These are phyloP conservation scores for Colletotrichum spaethianum DNA, from an alignment of 2,329 filamentous ascomycete genomes.

Conservation along the genomic window DNA sequence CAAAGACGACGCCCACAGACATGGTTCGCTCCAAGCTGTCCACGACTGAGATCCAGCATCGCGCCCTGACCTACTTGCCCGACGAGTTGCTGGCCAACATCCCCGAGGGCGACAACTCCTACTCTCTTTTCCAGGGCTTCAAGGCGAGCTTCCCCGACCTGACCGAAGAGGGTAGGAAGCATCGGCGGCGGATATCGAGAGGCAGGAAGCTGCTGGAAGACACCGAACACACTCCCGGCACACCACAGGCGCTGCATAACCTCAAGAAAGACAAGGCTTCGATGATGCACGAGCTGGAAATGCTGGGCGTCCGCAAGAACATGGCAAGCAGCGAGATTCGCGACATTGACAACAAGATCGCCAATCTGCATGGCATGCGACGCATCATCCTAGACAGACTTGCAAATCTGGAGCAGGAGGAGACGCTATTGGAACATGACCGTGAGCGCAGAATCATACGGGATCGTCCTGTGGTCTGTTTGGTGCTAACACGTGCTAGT, in stretches of 20 bases:
- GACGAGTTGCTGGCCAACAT: constrained; percentile 93
- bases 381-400: constrained; percentile 91
- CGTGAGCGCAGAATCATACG: constrained; percentile 64
- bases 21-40: constrained; percentile 93
- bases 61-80: constrained; percentile 88
- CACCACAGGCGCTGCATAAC: constrained; percentile 77
- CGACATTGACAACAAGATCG: constrained; percentile 97
- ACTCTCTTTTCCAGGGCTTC: constrained; percentile 97
- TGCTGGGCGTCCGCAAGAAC: constrained; percentile 93
- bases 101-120: constrained; percentile 86
- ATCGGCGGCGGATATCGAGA: constrained; percentile 79
- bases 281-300: constrained; percentile 88
- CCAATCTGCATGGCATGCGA: constrained; percentile 93
- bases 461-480: not conserved
- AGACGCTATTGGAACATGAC: constrained; percentile 90
- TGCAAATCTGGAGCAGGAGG: constrained; percentile 89
- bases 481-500: constrained; percentile 62
- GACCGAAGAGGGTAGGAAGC: constrained; percentile 78
- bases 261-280: constrained; percentile 85
- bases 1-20: constrained; percentile 92
- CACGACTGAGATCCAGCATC: constrained; percentile 92
- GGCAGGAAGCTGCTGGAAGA: constrained; percentile 83
- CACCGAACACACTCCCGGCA: constrained; percentile 66
- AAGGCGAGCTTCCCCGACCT: constrained; percentile 86
- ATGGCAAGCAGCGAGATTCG: constrained; percentile 97